Base-by-base conservation (phyloP, 1,284 basidiomycete species). In the Kwoniella shivajii region DNA sequence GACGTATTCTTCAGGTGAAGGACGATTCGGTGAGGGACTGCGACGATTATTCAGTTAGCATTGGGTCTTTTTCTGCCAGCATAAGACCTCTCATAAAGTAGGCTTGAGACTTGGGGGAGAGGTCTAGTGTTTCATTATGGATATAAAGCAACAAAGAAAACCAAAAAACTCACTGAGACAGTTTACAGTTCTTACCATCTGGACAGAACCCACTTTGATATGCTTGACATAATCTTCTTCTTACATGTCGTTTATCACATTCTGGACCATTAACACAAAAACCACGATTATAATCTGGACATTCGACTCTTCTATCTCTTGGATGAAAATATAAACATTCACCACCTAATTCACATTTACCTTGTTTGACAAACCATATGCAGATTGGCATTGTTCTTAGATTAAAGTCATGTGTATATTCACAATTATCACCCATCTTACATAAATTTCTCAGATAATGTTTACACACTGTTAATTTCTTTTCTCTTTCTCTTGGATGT, bases 401-500 rank as follows among this genome's bases (percentile, higher is more conserved):
- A 75, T 99, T 97, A 81, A 97, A 99, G 80, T 99, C 96, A 79
- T 99, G 96, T 73, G 99, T 83, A 79, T 99, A 99, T 80, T 99
- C 96, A 81, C 96, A 99, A 41, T 88, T 88, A 74, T 96, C 91
- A 56, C 93, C 95, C 78, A 99, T 99, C 81, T 99, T 99, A 81
- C 96, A 99, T 38, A 99, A 83, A 27, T 96, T 96, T 60, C 96
- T 85, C 31, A 99, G 85, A 91, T 95, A 99, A 80, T 99, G 96
- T 81, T 99, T 99, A 82, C 96, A 99, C n/a, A 99, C 91, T 0
- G 92, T 95, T 20, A 89, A 86, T 46, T 92, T 82, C 59, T 91
- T 86, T 72, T 93, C 90, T 59, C 92, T 82, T 71, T 93, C 91
- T 54, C 80, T 75, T 4, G 78, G 89, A 70, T 92, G 88, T 0